Evolutionary conservation across 176 grass and related monocot genomes (phyloP).

Genomic region (Aegilops bicornis): DNA sequence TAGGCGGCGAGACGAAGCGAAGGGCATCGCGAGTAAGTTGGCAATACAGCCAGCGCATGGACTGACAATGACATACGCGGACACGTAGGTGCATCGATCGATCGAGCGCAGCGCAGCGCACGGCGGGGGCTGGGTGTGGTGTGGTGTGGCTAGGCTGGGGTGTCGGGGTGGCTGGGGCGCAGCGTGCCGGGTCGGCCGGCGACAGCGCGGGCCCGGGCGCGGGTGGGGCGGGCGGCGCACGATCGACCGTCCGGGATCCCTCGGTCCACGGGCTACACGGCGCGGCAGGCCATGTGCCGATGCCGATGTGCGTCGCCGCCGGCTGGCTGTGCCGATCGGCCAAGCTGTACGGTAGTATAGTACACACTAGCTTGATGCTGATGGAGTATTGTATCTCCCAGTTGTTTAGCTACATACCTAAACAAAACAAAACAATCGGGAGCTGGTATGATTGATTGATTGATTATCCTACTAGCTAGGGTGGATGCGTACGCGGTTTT

Average conservation of each 20-base stretch:
- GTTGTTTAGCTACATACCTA: background rate
- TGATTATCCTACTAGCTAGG: slow-evolving; percentile 3
- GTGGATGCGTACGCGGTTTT: slow-evolving; percentile 35
- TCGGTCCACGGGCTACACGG: slow-evolving; percentile 20
- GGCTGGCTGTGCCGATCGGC: background rate
- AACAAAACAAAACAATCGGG: background rate
- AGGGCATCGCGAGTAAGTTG: slow-evolving; percentile 6
- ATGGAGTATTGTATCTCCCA: background rate
- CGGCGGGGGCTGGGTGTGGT: background rate
- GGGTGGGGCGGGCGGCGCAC: background rate
- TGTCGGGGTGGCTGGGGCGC: slow-evolving; percentile 40
- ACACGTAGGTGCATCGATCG: background rate
- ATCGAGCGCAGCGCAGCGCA: background rate
- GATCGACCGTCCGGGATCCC: slow-evolving; percentile 24
- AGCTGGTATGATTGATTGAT: background rate
- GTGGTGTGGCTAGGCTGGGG: background rate
- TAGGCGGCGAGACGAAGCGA: background rate
- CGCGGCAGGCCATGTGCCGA: slow-evolving; percentile 39
- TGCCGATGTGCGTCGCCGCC: slow-evolving; percentile 31
- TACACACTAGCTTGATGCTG: background rate
- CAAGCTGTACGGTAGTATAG: background rate
- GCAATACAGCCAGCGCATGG: background rate
- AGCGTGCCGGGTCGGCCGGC: slow-evolving; percentile 54
- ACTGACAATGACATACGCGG: background rate
- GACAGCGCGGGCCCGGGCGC: slow-evolving; percentile 32